phyloP scores from a whole-genome alignment of 202 grass and related monocot species.

The Schoenoplectus triqueter region DNA sequence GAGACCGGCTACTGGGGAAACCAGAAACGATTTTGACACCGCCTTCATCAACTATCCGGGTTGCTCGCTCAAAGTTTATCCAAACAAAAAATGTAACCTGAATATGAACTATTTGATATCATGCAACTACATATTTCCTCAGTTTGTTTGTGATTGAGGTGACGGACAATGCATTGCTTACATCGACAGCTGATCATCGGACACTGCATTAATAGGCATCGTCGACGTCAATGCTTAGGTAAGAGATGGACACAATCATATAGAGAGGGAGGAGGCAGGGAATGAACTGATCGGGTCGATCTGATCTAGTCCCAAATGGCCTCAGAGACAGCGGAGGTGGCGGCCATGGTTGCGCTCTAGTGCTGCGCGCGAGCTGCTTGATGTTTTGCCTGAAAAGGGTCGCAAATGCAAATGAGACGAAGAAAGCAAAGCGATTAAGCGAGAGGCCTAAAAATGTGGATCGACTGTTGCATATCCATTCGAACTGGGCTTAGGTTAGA shows the following conservation, averaged over 20 bases:
- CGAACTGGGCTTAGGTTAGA: not conserved
- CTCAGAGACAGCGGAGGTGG: slow-evolving; percentile 50
- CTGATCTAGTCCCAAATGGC: slow-evolving; percentile 71
- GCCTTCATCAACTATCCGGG: slow-evolving; percentile 84
- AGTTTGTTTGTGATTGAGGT: not conserved
- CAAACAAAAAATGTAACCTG: slow-evolving; percentile 80
- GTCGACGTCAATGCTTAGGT: not conserved
- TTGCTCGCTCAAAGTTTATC: slow-evolving; percentile 90
- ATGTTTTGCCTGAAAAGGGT: slow-evolving; percentile 42
- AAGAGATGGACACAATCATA: not conserved
- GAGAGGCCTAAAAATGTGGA: not conserved
- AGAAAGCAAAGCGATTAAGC: not conserved
- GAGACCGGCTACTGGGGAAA: slow-evolving; percentile 68
- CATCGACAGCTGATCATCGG: slow-evolving; percentile 82
- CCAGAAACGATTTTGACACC: slow-evolving; percentile 69
- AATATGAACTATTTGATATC: slow-evolving; percentile 16
- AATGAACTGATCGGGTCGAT: slow-evolving; percentile 44
- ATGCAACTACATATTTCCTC: not conserved
- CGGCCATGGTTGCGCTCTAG: slow-evolving; percentile 26
- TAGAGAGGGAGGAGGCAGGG: not conserved
- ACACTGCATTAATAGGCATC: slow-evolving; percentile 31
- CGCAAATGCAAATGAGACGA: not conserved
- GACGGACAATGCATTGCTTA: slow-evolving; percentile 32
- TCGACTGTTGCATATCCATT: not conserved
- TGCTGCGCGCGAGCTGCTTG: slow-evolving; percentile 47